phyloP scores from a whole-genome alignment of 257 asterid genomes.

The Lycium barbarum region DNA sequence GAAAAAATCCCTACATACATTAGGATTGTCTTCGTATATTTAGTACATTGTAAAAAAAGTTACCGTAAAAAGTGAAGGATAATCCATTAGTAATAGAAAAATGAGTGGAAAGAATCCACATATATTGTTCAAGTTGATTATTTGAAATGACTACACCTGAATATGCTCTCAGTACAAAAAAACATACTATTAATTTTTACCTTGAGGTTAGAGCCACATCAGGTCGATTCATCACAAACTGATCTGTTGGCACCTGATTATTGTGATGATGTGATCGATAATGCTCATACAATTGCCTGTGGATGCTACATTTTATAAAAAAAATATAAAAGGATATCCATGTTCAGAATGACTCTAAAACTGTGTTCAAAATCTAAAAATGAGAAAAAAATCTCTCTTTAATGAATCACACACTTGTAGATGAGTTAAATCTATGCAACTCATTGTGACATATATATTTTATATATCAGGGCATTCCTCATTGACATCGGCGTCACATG shows the following conservation, averaged over 20 bases:
- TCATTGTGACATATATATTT: not conserved
- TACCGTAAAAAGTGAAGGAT: not conserved
- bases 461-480: no score
- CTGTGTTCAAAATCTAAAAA: not conserved
- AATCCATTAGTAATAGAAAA: not conserved
- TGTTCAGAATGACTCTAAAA: not conserved
- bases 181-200: not conserved
- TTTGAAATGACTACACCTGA: not conserved
- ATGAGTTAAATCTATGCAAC: not conserved
- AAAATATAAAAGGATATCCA: not conserved
- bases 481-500: no score
- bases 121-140: not conserved
- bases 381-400: not conserved
- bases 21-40: not conserved
- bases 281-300: not conserved
- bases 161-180: not conserved
- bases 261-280: slow-evolving; percentile 4
- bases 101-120: not conserved
- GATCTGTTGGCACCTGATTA: slow-evolving; percentile 4
- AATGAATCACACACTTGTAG: not conserved
- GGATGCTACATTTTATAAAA: not conserved
- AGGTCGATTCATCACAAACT: slow-evolving; percentile 13
- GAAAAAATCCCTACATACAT: not conserved
- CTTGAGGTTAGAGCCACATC: not conserved
- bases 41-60: not conserved